These are phyloP conservation scores for Dunaliella primolecta DNA, from an alignment of 139 green algal genomes.

Conservation along the genomic window DNA sequence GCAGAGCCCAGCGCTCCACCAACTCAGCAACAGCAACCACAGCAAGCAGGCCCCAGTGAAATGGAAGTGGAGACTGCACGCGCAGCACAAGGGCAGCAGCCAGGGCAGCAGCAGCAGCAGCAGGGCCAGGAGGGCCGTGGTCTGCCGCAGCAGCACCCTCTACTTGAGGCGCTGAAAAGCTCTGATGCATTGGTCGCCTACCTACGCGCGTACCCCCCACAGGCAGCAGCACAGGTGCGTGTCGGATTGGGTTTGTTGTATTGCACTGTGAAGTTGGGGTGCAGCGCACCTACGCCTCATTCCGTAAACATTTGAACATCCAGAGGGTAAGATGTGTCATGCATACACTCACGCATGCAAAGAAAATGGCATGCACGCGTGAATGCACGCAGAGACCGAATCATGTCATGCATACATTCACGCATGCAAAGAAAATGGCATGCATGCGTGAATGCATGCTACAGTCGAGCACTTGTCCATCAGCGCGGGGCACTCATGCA, in stretches of 20 bases:
- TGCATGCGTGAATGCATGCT: no score
- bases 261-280: no score
- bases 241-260: no score
- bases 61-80: conserved; percentile 29
- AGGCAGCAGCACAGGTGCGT: conserved; percentile 45
- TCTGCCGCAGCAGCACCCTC: conserved; percentile 6
- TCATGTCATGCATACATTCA: no score
- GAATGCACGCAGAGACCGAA: no score
- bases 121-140: conserved; percentile 8
- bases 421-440: no score
- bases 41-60: not conserved
- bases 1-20: not conserved
- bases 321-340: no score
- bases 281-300: no score
- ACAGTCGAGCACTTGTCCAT: no score
- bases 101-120: conserved; percentile 9
- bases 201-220: conserved; percentile 19
- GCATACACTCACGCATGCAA: not conserved
- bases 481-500: no score
- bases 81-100: not conserved
- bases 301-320: no score
- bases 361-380: not conserved
- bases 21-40: not conserved
- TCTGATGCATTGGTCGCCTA: conserved; percentile 33
- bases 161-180: conserved; percentile 13